Evolutionary conservation across 108 stramenopile species (phyloP), one percentile per base, ranked within the genome.

Genomic region (Schizochytrium sp.): DNA sequence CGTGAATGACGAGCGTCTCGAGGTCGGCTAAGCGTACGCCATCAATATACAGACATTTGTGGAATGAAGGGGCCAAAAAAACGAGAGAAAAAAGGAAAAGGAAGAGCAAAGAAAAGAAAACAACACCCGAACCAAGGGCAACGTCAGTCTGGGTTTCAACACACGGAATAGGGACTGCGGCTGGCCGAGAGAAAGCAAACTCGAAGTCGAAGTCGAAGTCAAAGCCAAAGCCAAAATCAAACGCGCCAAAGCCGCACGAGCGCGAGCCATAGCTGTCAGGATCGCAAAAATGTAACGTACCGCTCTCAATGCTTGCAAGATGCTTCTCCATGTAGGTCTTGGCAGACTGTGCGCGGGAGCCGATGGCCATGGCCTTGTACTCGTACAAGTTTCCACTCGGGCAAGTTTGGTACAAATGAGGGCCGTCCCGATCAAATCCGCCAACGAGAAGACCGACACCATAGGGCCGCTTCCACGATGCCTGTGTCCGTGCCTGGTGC

Each of bases 401-500:
- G 93, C 97, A 97, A 4, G 99, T 99, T 94, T 98, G 96, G 90
- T 96, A 98, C 29, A 99, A 93, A 90, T 97, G 98, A 14, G 98
- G 97, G 8, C 95, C 96, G 59, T 57, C 87, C 8, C 34, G 88
- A 88, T 97, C 96, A 44, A 94, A 91, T 57, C 91, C 91, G 0
- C 96, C 97, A 41, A 99, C 94, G 69, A 99, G 93, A 88, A 99
- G 91, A 41, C 99, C 99, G 34, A 99, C 99, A 10, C 99, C 99
- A 91, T 98, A 99, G 58, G 99, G 99, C 51, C 99, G 92, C 47
- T 98, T 90, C 12, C 98, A 98, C 91, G 98, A 99, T 29, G 97
- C 97, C 92, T 99, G 99, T 4, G 99, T 99, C 72, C 97, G 97
- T 44, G 97, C 94, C 91, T 99, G 99, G 89, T 99, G 97, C 92